Evolutionary conservation across 345 rosid genomes (phyloP).

Genomic region (Ricinus communis): DNA sequence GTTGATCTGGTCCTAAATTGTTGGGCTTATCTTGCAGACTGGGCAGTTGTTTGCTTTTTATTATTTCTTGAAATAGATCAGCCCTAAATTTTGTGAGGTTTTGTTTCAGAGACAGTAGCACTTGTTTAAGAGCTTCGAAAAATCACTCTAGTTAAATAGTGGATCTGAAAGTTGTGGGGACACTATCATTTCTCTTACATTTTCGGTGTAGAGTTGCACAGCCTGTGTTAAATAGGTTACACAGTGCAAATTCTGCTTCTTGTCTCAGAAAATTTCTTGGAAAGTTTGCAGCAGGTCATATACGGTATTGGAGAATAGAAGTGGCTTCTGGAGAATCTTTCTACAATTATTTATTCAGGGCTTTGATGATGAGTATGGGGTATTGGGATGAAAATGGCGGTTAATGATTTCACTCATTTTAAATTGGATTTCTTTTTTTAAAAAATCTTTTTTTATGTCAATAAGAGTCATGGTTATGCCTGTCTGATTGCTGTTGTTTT

Average conservation of each 20-base stretch:
- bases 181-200: neutral
- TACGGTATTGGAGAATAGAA: too few relatives aligned
- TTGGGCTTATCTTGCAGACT: neutral
- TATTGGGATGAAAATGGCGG: neutral
- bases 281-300: neutral
- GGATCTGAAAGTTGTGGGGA: neutral
- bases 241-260: too few relatives aligned
- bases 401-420: too few relatives aligned
- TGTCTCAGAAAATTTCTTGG: neutral
- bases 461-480: neutral
- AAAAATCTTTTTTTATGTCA: too few relatives aligned
- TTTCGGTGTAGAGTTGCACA: neutral
- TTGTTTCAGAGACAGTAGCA: neutral
- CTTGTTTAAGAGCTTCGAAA: neutral
- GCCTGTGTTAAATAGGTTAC: too few relatives aligned
- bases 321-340: too few relatives aligned
- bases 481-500: neutral
- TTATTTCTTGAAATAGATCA: conserved; percentile 3
- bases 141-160: neutral
- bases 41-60: neutral
- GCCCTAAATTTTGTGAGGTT: neutral
- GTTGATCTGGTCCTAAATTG: neutral
- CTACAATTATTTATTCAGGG: neutral
- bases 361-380: too few relatives aligned
- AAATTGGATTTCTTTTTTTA: too few relatives aligned